These are phyloP conservation scores for Phytophthora sojae DNA, from an alignment of 352 stramenopile species.

Conservation along the genomic window DNA sequence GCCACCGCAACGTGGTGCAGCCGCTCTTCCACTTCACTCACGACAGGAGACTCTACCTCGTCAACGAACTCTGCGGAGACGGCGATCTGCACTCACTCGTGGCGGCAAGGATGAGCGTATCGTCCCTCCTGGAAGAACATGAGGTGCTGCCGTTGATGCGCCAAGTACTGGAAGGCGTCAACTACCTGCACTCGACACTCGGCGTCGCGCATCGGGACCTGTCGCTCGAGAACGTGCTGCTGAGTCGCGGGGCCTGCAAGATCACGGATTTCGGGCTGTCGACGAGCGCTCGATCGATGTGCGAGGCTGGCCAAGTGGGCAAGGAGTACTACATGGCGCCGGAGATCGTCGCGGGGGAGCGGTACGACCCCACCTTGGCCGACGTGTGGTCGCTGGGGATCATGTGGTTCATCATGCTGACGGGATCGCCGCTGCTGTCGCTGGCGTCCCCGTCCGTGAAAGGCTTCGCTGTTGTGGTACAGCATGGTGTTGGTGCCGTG, in stretches of 20 bases:
- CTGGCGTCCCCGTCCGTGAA: slow-evolving; percentile 40
- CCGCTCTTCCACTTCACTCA: slow-evolving; percentile 34
- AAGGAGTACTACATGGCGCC: slow-evolving; percentile 74
- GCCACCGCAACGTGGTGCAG: slow-evolving; percentile 46
- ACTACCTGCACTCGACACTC: slow-evolving; percentile 50
- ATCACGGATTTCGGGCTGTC: slow-evolving; percentile 71
- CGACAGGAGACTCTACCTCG: slow-evolving; percentile 34
- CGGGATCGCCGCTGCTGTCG: slow-evolving; percentile 56
- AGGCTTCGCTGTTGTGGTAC: slow-evolving; percentile 25
- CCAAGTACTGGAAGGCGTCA: slow-evolving; percentile 49
- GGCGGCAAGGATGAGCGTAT: slow-evolving; percentile 2
- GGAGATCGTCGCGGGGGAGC: slow-evolving; percentile 49
- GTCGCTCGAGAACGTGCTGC: slow-evolving; percentile 53
- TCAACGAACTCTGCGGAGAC: slow-evolving; percentile 59
- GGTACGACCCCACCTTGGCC: slow-evolving; percentile 55
- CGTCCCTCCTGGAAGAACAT: slow-evolving; percentile 23
- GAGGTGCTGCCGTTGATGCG: slow-evolving; percentile 47
- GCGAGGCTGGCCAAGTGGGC: slow-evolving; percentile 48
- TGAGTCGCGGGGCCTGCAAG: slow-evolving; percentile 11
- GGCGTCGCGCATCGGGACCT: slow-evolving; percentile 54
- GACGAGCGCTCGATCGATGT: slow-evolving; percentile 18
- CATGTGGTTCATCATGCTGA: slow-evolving; percentile 75
- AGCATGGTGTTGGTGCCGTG: slow-evolving; percentile 29
- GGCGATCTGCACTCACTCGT: slow-evolving; percentile 60
- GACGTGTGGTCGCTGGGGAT: slow-evolving; percentile 77